A percentile compares a stretch with the other conserved stretches of the same genome.
Conservation (phyloP, 305 asterid genomes). For the Fraxinus ornus region DNA sequence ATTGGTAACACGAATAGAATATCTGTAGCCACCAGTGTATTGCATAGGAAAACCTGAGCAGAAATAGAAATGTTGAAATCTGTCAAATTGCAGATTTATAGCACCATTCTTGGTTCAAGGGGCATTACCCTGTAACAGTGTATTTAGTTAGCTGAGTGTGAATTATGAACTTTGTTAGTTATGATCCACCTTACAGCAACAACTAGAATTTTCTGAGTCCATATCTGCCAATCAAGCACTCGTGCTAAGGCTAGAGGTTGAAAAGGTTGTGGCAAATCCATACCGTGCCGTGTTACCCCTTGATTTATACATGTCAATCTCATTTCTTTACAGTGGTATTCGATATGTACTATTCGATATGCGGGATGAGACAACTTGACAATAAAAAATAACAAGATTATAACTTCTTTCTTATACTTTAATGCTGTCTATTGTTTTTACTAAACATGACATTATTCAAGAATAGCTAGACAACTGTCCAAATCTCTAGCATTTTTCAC, state of each 20-base stretch:
- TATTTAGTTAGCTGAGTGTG: background rate
- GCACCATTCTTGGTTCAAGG: background rate
- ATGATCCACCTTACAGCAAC: background rate
- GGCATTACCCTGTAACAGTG: background rate
- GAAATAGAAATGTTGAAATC: conserved; percentile 14
- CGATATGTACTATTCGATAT: background rate
- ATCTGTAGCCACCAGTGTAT: conserved; percentile 20
- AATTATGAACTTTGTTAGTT: background rate
- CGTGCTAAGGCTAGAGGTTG: background rate
- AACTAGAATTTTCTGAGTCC: background rate
- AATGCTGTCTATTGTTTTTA: too few species aligned
- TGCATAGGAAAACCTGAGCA: background rate
- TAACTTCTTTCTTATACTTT: background rate
- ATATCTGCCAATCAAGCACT: background rate
- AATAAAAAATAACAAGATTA: too few species aligned
- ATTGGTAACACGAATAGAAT: conserved; percentile 29
- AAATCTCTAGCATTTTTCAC: background rate
- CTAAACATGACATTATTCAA: background rate
- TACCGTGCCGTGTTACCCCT: background rate
- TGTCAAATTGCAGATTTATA: background rate
- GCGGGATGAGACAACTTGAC: background rate
- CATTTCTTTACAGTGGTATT: background rate
- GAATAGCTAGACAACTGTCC: background rate
- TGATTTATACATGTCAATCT: background rate
- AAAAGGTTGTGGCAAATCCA: background rate